Conservation (phyloP, 257 asterid species). For the Avicennia marina region DNA sequence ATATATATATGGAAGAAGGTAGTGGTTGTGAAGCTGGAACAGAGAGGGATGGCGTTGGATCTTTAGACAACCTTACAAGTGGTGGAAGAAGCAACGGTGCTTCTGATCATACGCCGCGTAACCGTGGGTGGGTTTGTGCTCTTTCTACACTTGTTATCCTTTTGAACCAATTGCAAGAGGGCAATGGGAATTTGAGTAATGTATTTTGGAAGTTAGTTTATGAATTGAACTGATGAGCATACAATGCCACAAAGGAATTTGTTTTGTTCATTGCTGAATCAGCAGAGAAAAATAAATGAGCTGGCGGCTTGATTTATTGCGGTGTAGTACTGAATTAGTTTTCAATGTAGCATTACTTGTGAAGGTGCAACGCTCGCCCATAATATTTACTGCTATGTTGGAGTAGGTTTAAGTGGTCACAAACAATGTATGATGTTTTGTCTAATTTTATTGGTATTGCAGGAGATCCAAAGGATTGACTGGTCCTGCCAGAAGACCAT, state of each 20-base stretch:
- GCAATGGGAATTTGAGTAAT: background rate
- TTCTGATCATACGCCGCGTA: constrained; percentile 22
- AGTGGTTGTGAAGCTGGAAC: constrained; percentile 4
- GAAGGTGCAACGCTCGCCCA: too few relatives aligned
- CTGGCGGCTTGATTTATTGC: too few relatives aligned
- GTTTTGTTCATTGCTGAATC: too few relatives aligned
- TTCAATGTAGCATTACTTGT: too few relatives aligned
- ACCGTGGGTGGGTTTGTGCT: constrained; percentile 28
- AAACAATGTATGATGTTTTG: background rate
- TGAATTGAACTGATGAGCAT: too few relatives aligned
- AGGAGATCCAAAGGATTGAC: constrained; percentile 19
- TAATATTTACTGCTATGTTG: background rate
- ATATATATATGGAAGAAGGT: constrained; percentile 20
- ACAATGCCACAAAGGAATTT: too few relatives aligned
- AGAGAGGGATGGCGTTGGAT: constrained; percentile 10
- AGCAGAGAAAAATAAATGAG: too few relatives aligned
- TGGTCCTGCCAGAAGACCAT: constrained; percentile 36
- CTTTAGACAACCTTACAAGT: background rate
- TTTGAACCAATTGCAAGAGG: background rate
- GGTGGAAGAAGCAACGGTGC: constrained; percentile 4
- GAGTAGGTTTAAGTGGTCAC: background rate
- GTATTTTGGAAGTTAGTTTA: background rate
- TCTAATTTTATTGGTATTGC: background rate
- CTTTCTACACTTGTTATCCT: background rate
- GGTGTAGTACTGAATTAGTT: too few relatives aligned